Evolutionary conservation across 148 eudicot species (phyloP).

Genomic region (Fagopyrum homotropicum): DNA sequence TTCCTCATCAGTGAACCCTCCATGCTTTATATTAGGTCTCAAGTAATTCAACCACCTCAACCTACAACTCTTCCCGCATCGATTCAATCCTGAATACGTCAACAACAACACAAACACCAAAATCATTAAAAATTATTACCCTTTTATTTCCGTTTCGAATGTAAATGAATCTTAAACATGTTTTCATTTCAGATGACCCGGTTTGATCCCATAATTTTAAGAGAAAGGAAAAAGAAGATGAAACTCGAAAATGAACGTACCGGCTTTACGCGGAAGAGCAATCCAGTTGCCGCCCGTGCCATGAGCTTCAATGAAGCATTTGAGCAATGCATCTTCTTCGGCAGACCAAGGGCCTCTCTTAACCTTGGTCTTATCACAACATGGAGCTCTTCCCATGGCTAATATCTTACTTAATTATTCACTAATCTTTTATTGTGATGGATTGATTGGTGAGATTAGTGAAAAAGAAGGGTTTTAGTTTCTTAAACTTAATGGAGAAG

Average conservation of each 20-base stretch:
- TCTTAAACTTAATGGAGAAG: not conserved
- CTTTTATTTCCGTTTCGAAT: no score
- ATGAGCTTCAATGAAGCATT: slow-evolving; percentile 13
- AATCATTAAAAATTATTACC: not conserved
- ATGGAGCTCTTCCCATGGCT: slow-evolving; percentile 37
- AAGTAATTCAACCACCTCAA: slow-evolving; percentile 63
- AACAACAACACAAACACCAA: not conserved
- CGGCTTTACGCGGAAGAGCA: slow-evolving; percentile 24
- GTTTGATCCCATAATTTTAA: no score
- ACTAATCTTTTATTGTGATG: not conserved
- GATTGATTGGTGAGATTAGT: not conserved
- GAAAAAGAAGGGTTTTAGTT: not conserved
- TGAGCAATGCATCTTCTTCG: slow-evolving; percentile 31
- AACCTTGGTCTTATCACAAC: slow-evolving; percentile 34
- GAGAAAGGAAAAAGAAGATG: not conserved
- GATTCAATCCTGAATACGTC: slow-evolving; percentile 34
- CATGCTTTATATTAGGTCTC: slow-evolving; percentile 51
- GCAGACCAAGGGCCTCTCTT: slow-evolving; percentile 36
- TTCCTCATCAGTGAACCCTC: slow-evolving; percentile 56
- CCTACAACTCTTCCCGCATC: slow-evolving; percentile 71
- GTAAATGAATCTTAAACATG: no score
- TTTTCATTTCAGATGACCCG: no score
- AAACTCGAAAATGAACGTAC: slow-evolving; percentile 11
- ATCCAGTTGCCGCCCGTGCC: slow-evolving; percentile 37
- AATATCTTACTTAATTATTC: not conserved